Conservation (phyloP, 192 early-diverging fungal genomes). For the Entomortierella parvispora region DNA sequence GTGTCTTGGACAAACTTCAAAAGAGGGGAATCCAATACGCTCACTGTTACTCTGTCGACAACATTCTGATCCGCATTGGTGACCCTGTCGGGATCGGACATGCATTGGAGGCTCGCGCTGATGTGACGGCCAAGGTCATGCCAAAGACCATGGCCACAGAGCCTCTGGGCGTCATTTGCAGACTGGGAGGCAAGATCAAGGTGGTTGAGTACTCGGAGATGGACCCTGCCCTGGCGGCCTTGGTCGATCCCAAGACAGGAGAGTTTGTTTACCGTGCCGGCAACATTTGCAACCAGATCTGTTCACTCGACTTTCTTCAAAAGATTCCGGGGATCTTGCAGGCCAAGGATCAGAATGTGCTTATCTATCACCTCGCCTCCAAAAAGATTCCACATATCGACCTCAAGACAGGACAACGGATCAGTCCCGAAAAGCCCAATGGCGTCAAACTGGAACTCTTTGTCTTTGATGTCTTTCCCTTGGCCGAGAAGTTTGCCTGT, state of each 20-base stretch:
- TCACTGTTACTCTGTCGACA: slow-evolving; percentile 95
- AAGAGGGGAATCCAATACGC: slow-evolving; percentile 80
- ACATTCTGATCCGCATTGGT: slow-evolving; percentile 89
- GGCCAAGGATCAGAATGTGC: slow-evolving; percentile 56
- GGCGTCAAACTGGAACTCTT: slow-evolving; percentile 95
- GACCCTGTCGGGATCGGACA: slow-evolving; percentile 93
- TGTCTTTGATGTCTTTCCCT: slow-evolving; percentile 95
- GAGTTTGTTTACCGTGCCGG: slow-evolving; percentile 81
- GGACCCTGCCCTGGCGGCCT: slow-evolving; percentile 69
- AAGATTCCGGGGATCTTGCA: slow-evolving; percentile 67
- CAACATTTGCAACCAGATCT: slow-evolving; percentile 97
- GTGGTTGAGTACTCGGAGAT: slow-evolving; percentile 99
- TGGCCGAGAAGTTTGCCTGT: slow-evolving; percentile 79
- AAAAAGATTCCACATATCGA: slow-evolving; percentile 94
- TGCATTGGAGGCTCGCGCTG: slow-evolving; percentile 75
- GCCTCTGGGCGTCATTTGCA: slow-evolving; percentile 90
- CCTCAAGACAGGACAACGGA: slow-evolving; percentile 66
- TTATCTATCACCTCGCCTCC: slow-evolving; percentile 90
- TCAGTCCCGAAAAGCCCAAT: slow-evolving; percentile 76
- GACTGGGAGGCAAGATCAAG: slow-evolving; percentile 72
- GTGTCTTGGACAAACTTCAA: slow-evolving; percentile 77
- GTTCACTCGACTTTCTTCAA: slow-evolving; percentile 83
- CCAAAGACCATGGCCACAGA: slow-evolving; percentile 85
- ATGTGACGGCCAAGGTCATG: slow-evolving; percentile 90
- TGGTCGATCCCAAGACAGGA: slow-evolving; percentile 59